Evolutionary conservation across 441 rosid species (phyloP).

Genomic region (Pelargonium citronellum): DNA sequence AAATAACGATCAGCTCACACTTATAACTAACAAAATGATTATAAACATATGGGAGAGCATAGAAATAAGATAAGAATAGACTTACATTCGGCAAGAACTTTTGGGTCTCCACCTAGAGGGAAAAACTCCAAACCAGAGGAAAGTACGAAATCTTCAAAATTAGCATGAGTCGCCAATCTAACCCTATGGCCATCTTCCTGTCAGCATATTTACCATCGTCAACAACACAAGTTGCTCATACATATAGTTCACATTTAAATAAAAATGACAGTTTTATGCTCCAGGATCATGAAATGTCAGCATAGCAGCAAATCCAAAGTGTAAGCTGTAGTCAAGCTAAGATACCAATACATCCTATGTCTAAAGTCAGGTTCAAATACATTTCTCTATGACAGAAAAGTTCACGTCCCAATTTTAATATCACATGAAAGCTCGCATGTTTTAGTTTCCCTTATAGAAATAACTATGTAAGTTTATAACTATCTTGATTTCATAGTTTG

Average conservation of each 20-base stretch:
- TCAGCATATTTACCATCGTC: conserved; percentile 16
- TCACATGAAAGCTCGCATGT: no score
- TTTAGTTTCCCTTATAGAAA: no score
- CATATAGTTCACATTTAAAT: neutral
- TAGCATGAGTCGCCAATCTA: conserved; percentile 54
- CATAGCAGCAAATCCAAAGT: neutral
- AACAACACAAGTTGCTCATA: conserved; percentile 7
- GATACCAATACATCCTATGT: neutral
- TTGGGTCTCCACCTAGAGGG: conserved; percentile 62
- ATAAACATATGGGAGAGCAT: neutral
- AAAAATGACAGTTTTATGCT: neutral
- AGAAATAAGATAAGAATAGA: conserved; percentile 5
- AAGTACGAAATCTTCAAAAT: conserved; percentile 52
- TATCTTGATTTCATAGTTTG: no score
- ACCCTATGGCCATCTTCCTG: conserved; percentile 63
- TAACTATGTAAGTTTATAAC: no score
- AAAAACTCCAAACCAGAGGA: conserved; percentile 52
- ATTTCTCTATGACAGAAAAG: no score
- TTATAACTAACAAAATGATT: neutral
- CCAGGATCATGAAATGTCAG: neutral
- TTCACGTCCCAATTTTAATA: no score
- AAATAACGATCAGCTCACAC: no score
- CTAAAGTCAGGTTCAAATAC: neutral
- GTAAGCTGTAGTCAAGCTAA: neutral
- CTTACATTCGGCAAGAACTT: conserved; percentile 56